phyloP scores from a whole-genome alignment of 2,329 filamentous ascomycete species.

The Colletotrichum zoysiae region DNA sequence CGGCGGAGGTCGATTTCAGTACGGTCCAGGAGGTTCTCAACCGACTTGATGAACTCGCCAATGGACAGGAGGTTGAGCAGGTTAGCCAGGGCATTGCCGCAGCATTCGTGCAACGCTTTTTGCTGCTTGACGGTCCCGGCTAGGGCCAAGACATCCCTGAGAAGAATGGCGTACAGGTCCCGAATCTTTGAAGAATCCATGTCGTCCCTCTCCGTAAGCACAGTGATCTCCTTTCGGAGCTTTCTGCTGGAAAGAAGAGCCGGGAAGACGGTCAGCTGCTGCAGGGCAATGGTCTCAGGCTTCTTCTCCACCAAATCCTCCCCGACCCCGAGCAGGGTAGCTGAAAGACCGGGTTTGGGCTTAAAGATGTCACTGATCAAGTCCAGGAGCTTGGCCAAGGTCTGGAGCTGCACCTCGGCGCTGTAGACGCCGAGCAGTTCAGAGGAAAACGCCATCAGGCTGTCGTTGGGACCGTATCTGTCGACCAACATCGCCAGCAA shows the following conservation, averaged over 20 bases:
- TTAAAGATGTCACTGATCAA: conserved; percentile 82
- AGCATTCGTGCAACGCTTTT: conserved; percentile 67
- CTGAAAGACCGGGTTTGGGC: conserved; percentile 79
- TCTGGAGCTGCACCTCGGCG: conserved; percentile 81
- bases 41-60: conserved; percentile 88
- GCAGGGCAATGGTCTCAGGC: conserved; percentile 57
- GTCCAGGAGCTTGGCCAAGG: conserved; percentile 81
- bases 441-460: conserved; percentile 79
- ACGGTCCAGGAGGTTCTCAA: conserved; percentile 83
- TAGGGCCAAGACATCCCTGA: conserved; percentile 75
- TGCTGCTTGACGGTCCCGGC: conserved; percentile 73
- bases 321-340: conserved; percentile 73
- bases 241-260: conserved; percentile 69
- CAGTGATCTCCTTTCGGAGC: conserved; percentile 67
- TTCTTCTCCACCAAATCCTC: conserved; percentile 60
- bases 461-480: conserved; percentile 83
- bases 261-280: conserved; percentile 69
- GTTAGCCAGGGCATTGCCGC: conserved; percentile 79
- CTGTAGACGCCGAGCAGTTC: conserved; percentile 80
- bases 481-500: conserved; percentile 92
- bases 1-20: conserved; percentile 81
- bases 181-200: conserved; percentile 76
- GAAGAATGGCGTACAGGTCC: conserved; percentile 75
- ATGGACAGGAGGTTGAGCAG: conserved; percentile 89
- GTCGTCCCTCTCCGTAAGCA: conserved; percentile 71